Evolutionary conservation across 345 rosid species (phyloP), one percentile per base, ranked within the genome.

Genomic region (Mallotus nudiflorus): DNA sequence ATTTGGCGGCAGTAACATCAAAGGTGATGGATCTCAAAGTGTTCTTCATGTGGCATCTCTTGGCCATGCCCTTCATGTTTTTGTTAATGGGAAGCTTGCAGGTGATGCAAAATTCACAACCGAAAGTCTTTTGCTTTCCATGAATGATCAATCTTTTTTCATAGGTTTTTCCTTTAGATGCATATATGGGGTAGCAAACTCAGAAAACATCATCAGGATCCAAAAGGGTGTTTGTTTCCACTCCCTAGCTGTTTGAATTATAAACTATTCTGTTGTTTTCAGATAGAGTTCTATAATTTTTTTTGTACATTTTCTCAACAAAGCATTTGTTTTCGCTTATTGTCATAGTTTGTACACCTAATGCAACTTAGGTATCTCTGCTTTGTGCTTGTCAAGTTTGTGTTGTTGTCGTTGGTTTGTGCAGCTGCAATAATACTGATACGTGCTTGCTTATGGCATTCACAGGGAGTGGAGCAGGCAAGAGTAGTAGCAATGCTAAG

Each of bases 21-120:
- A 80, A 77, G 83, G 85, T 9, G 81, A 82, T 71, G 95, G 91
- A 75, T 90, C 95, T 72, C 82, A 86, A 80, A 74, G 85, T 9
- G 81, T 84, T 69, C 94, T 94, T 77, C 93, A 88, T 72, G 81
- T 90, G 33, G 82, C 87, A 77, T 94, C 98, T 35, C 87, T 86
- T 66, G 98, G 98, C 68, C 98, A 91, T 71, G 89, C 76, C 58
- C 91, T 94, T 69, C 88, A 83, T 80, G 89, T 85, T 76, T 94
- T 87, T 77, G 72, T 91, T 50, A 94, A 94, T 65, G 89, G 90
- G 70, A 88, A 94, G 75, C 87, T 85, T 65, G 85, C 87, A 65
- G 98, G 98, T 94, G 65, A 72, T 13, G 51, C 9, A 4, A 42
- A 42, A 42, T 42, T 4, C 4, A 42, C 46, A 42, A 42, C 9